Percentiles rank a stretch among this genome's conserved stretches.
These are phyloP conservation scores for Collybia mongolica DNA, from an alignment of 768 basidiomycete genomes.

Conservation along the genomic window DNA sequence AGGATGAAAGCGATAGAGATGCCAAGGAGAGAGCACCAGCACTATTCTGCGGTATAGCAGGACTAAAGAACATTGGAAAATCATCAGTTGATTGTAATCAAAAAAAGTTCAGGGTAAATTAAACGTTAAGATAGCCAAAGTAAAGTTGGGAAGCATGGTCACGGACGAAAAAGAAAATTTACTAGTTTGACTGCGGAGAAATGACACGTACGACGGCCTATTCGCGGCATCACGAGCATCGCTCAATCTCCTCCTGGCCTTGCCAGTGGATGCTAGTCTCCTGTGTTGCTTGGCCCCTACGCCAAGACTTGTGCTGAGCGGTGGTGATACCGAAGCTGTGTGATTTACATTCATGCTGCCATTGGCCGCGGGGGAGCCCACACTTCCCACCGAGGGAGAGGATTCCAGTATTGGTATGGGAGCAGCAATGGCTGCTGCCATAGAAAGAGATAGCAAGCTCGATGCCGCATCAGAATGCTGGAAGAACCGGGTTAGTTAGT, in stretches of 20 bases:
- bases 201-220: conserved; percentile 65
- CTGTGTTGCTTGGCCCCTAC: conserved; percentile 54
- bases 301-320: conserved; percentile 25
- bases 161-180: conserved; percentile 1
- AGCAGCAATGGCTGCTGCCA: conserved; percentile 50
- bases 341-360: conserved; percentile 9
- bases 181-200: conserved; percentile 11
- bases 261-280: conserved; percentile 68
- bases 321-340: conserved; percentile 18
- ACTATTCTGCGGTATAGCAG: conserved; percentile 28
- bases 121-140: conserved; percentile 3
- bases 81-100: neutral
- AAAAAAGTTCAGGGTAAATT: conserved; percentile 1
- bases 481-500: conserved; percentile 11
- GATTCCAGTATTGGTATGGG: conserved; percentile 36
- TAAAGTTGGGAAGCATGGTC: neutral
- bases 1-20: conserved; percentile 42
- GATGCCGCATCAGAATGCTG: conserved; percentile 44
- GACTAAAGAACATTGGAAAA: conserved; percentile 18
- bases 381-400: conserved; percentile 8
- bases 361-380: conserved; percentile 7
- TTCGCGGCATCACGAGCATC: conserved; percentile 78
- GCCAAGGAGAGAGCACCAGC: conserved; percentile 42
- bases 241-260: conserved; percentile 68
- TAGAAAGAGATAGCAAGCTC: conserved; percentile 69